Percentiles rank a stretch among this genome's conserved stretches.
Conservation (phyloP, 495 filamentous ascomycete species). For the Chaetomium cochliodes region DNA sequence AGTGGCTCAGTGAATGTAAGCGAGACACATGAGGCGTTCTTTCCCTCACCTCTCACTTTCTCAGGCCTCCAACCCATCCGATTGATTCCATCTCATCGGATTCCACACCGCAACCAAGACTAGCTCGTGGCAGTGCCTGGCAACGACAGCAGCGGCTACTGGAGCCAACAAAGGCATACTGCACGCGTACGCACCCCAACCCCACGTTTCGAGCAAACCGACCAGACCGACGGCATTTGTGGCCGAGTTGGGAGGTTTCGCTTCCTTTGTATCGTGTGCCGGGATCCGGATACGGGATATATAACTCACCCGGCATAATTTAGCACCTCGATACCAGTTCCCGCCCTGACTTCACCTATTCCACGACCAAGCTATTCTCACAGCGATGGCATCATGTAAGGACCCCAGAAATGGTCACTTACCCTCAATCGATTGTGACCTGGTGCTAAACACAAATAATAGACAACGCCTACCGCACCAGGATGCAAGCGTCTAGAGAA, state of each 20-base stretch:
- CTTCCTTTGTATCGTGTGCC: too few relatives aligned
- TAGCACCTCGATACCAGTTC: too few relatives aligned
- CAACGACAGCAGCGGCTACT: neutral
- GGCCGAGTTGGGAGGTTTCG: too few relatives aligned
- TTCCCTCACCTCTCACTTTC: neutral
- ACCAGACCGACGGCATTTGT: too few relatives aligned
- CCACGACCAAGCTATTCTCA: neutral
- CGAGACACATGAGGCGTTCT: too few relatives aligned
- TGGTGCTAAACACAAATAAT: neutral
- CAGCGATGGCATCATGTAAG: slow-evolving; percentile 19
- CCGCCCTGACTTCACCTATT: neutral
- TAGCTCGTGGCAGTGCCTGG: neutral
- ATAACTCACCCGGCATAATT: too few relatives aligned
- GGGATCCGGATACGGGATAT: too few relatives aligned
- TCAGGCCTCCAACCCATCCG: neutral
- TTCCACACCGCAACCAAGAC: neutral
- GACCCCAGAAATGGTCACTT: neutral
- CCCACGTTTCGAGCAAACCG: too few relatives aligned
- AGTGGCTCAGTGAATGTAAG: too few relatives aligned
- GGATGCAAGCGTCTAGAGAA: slow-evolving; percentile 11
- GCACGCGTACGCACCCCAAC: neutral
- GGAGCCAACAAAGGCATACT: slow-evolving; percentile 1
- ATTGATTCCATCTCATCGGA: neutral
- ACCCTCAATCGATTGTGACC: neutral
- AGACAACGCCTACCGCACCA: slow-evolving; percentile 19